Evolutionary conservation across 129 eudicot species (phyloP).

Genomic region (Flaveria bidentis): DNA sequence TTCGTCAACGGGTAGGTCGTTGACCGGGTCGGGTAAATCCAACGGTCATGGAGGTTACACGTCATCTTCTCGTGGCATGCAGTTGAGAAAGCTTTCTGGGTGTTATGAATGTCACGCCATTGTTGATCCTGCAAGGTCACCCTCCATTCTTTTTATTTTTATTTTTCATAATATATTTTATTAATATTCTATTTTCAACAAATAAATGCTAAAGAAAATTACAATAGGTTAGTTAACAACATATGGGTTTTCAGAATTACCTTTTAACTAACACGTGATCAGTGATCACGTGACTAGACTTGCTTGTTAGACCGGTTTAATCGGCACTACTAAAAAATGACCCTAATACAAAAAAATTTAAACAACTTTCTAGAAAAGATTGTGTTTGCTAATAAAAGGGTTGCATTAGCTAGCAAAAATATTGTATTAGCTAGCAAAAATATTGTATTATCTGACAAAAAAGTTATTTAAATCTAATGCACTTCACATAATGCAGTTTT

Average conservation of each 20-base stretch:
- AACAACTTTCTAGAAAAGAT: too few species aligned
- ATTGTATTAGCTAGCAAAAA: too few species aligned
- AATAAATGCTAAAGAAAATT: background rate
- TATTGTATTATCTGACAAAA: too few species aligned
- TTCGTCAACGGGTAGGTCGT: slow-evolving; percentile 30
- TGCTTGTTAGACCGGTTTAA: background rate
- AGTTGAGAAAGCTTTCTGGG: slow-evolving; percentile 86
- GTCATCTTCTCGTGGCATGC: slow-evolving; percentile 69
- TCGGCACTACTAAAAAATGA: too few species aligned
- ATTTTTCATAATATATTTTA: background rate
- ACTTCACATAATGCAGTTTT: too few species aligned
- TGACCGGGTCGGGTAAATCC: slow-evolving; percentile 58
- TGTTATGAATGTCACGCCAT: slow-evolving; percentile 89
- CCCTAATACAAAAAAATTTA: too few species aligned
- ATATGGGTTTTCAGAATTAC: background rate
- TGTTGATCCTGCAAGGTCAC: slow-evolving; percentile 78
- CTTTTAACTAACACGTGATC: too few species aligned
- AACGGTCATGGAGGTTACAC: slow-evolving; percentile 42
- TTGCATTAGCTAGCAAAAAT: too few species aligned
- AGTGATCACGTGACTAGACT: too few species aligned
- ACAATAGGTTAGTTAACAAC: too few species aligned
- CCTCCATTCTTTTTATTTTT: background rate
- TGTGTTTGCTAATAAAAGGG: too few species aligned
- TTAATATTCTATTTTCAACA: background rate
- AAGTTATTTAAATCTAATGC: too few species aligned